These are phyloP conservation scores for Croton setiger DNA, from an alignment of 441 rosid species.

Conservation along the genomic window DNA sequence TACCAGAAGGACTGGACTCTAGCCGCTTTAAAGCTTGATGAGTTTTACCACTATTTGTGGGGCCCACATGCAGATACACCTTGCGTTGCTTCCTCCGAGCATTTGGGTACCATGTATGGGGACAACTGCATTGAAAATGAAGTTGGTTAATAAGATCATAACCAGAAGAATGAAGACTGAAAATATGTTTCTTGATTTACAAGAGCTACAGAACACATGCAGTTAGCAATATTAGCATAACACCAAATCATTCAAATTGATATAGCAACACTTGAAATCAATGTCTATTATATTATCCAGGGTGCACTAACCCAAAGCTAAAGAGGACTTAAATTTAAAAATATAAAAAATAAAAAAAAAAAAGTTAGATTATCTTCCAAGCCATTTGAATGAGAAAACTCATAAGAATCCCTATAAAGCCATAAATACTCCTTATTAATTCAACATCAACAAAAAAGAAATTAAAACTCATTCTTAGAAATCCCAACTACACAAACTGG, in stretches of 20 bases:
- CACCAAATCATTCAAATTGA: background rate
- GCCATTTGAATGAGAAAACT: background rate
- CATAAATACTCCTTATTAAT: background rate
- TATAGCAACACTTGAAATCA: background rate
- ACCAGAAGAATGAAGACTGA: background rate
- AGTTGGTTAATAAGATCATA: background rate
- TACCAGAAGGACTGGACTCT: conserved; percentile 78
- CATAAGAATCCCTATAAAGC: background rate
- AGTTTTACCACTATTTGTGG: conserved; percentile 95
- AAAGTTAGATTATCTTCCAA: background rate
- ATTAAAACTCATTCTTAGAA: background rate
- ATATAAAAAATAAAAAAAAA: background rate
- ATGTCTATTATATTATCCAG: background rate
- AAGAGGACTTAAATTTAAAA: background rate
- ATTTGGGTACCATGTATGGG: conserved; percentile 82
- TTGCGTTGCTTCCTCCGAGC: conserved; percentile 81
- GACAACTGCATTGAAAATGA: conserved; percentile 47
- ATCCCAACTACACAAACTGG: background rate
- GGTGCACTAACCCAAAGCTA: background rate
- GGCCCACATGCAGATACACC: conserved; percentile 86
- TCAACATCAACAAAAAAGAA: background rate
- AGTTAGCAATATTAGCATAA: background rate
- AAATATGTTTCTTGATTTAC: background rate
- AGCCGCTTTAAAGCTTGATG: conserved; percentile 73
- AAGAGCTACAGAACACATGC: background rate